Base-by-base conservation (phyloP, 2,329 filamentous ascomycete genomes). In the Sarocladiaceae sp. region DNA sequence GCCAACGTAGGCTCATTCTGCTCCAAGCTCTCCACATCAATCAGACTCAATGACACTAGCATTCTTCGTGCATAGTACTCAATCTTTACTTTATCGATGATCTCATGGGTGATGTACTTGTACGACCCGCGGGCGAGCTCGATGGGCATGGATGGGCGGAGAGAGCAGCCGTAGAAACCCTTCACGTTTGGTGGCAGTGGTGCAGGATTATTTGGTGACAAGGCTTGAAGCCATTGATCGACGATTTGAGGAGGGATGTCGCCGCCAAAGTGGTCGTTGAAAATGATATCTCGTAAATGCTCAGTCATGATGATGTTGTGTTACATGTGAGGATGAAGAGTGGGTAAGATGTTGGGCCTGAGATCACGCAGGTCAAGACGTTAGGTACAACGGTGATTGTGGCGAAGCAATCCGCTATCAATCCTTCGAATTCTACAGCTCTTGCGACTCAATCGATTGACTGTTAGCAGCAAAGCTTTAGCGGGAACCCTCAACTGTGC, bases 221-320 rank as follows among this genome's bases (percentile, higher is more conserved):
- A 8, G 23, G 47, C 47, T 26, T 26, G 18, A 13, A 50, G 17
- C 47, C 47, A 50, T 18, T 50, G 47, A 18, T 35, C 29, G 13
- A 50, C 47, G 20, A 50, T 50, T 26, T 50, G n/a, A 6, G 47
- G 47, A 13, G 29, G 12, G 28, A 50, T 50, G 17, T 50, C 28
- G 15, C 47, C 47, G 12, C 47, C 47, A 20, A 50, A 50, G 26
- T 50, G 47, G 23, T 50, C 47, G n/a, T 50, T 35, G 8, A 50
- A 29, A 26, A 50, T 50, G 3, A 50, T 36, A 17, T 50, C 47
- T 28, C 17, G 29, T 11, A 50, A 17, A 3, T 22, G 3, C 28
- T 44, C 40, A 31, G 15, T 31, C 28, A 15, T 31, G 28, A 31
- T 31, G 28, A 31, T 31, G 28, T 31, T 36, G 33, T 12, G 33